Conservation (phyloP, 2,329 filamentous ascomycete species). For the Amphichorda felina region DNA sequence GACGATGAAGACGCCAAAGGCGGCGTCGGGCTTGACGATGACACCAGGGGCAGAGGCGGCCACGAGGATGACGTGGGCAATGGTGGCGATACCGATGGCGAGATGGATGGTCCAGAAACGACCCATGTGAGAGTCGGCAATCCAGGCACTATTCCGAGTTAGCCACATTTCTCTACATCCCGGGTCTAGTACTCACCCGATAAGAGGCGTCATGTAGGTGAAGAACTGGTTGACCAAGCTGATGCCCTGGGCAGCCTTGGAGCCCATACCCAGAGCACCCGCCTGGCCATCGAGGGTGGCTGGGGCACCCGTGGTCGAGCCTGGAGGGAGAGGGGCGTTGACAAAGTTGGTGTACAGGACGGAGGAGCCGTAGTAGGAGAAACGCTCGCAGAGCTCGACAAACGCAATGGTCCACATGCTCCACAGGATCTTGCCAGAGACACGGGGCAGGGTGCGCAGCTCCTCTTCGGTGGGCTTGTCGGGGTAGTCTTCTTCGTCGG, state of each 20-base stretch:
- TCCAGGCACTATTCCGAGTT: conserved; percentile 23
- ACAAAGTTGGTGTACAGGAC: conserved; percentile 59
- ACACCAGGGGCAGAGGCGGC: conserved; percentile 51
- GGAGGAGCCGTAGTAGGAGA: conserved; percentile 65
- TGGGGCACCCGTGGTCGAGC: conserved; percentile 41
- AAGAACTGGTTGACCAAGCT: conserved; percentile 48
- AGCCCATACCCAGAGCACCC: conserved; percentile 46
- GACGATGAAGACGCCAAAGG: conserved; percentile 57
- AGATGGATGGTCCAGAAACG: conserved; percentile 63
- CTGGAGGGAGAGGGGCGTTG: conserved; percentile 38
- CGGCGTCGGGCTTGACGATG: conserved; percentile 42
- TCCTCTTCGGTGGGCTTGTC: conserved; percentile 49
- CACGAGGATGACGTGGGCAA: conserved; percentile 56
- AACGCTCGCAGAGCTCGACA: conserved; percentile 65
- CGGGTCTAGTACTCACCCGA: conserved; percentile 27
- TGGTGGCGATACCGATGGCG: conserved; percentile 51
- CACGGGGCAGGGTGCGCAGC: conserved; percentile 45
- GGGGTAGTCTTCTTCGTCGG: conserved; percentile 16
- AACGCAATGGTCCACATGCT: conserved; percentile 59
- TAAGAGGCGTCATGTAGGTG: conserved; percentile 46
- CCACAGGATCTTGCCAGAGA: conserved; percentile 54
- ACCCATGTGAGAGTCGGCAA: conserved; percentile 61
- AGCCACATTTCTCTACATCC: not conserved
- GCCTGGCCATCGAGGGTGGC: conserved; percentile 19
- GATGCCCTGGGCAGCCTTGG: conserved; percentile 38